These are phyloP conservation scores for Multifurca ochricompacta DNA, from an alignment of 768 basidiomycete genomes.

Conservation along the genomic window DNA sequence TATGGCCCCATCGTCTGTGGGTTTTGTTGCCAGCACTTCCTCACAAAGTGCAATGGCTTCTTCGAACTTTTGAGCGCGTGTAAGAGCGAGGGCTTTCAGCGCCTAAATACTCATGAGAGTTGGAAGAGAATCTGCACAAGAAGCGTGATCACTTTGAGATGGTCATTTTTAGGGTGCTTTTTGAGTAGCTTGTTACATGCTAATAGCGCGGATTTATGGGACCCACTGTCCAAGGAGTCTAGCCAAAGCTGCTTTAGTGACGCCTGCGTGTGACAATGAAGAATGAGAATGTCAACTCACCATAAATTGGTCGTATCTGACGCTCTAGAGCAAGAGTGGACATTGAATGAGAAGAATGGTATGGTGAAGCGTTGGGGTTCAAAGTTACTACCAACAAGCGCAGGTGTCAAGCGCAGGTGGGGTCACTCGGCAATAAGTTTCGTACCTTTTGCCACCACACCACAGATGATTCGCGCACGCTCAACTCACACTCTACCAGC, in stretches of 20 bases:
- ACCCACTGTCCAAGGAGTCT: constrained; percentile 84
- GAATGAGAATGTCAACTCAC: constrained; percentile 36
- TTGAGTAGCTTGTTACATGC: constrained; percentile 83
- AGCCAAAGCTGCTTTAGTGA: constrained; percentile 13
- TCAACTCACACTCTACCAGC: background rate
- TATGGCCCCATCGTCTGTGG: constrained; percentile 64
- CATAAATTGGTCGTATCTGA: constrained; percentile 81
- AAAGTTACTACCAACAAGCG: constrained; percentile 9
- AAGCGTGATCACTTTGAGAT: constrained; percentile 49
- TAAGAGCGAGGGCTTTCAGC: constrained; percentile 76
- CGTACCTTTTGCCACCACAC: background rate
- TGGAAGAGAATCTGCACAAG: background rate
- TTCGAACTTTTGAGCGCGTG: constrained; percentile 79
- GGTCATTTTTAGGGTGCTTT: constrained; percentile 67
- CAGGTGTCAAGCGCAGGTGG: background rate
- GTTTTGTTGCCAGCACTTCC: constrained; percentile 66
- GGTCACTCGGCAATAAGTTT: background rate
- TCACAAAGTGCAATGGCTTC: constrained; percentile 74
- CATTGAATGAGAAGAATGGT: constrained; percentile 29
- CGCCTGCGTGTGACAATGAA: background rate
- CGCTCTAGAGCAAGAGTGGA: constrained; percentile 60
- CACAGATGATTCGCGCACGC: constrained; percentile 11
- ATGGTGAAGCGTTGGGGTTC: background rate
- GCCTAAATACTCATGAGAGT: constrained; percentile 39
- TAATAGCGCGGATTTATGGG: constrained; percentile 80